Evolutionary conservation across 257 asterid species (phyloP).

Genomic region (Vinca minor): DNA sequence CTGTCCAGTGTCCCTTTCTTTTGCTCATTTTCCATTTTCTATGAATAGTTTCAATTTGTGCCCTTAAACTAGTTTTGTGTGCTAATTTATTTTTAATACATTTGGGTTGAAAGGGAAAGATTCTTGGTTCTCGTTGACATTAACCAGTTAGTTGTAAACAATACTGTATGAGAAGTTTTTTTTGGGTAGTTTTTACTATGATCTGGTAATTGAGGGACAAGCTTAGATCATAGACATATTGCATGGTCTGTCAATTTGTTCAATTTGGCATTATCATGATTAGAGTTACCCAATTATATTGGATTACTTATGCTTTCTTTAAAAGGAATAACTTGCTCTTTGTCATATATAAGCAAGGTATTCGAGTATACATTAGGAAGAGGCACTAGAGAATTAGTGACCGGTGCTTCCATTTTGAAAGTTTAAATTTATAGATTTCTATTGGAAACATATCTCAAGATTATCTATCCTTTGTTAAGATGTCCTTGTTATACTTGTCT

Average conservation of each 20-base stretch:
- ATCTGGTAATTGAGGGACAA: not conserved
- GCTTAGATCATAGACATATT: not conserved
- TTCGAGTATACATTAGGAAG: not conserved
- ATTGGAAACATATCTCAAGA: not conserved
- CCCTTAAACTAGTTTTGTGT: no score
- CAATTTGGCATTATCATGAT: not conserved
- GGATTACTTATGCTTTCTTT: no score
- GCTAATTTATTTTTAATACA: not conserved
- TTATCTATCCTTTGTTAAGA: not conserved
- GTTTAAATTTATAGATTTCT: no score
- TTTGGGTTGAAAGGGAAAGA: not conserved
- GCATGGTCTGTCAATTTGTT: not conserved
- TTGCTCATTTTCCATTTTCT: no score
- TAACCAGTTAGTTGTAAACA: not conserved
- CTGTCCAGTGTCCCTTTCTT: no score
- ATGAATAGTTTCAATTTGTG: not conserved
- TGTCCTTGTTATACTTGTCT: not conserved
- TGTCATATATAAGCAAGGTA: not conserved
- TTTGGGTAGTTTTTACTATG: fast-evolving
- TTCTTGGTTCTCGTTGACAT: not conserved
- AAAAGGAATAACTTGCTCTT: not conserved
- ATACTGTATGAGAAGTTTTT: not conserved
- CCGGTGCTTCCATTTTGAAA: not conserved
- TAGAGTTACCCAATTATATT: not conserved
- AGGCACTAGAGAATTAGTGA: not conserved